phyloP scores from a whole-genome alignment of 345 rosid species.

The Brassica nigra region DNA sequence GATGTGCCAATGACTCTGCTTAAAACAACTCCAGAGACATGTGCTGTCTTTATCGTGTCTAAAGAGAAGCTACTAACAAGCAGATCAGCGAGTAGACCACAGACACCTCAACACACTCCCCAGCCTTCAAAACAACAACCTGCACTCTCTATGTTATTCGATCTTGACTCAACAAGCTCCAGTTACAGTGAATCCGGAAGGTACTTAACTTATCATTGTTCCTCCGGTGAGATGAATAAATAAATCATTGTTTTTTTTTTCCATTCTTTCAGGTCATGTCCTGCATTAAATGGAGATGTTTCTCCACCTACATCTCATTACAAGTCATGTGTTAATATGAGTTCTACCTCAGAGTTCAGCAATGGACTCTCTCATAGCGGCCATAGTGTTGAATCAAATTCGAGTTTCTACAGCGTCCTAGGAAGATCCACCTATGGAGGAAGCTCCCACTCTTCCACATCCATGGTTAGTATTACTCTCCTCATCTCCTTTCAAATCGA shows the following conservation, averaged over 20 bases:
- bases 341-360: slow-evolving; percentile 39
- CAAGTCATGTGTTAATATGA: slow-evolving; percentile 8
- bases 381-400: slow-evolving; percentile 30
- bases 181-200: slow-evolving; percentile 44
- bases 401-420: slow-evolving; percentile 39
- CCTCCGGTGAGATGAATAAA: slow-evolving; percentile 1
- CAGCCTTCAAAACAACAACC: slow-evolving; percentile 8
- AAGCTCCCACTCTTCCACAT: slow-evolving; percentile 38
- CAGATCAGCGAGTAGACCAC: slow-evolving; percentile 45
- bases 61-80: slow-evolving; percentile 56
- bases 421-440: slow-evolving; percentile 38
- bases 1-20: slow-evolving; percentile 57
- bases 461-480: slow-evolving; percentile 30
- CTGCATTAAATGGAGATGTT: slow-evolving; percentile 35
- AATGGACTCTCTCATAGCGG: slow-evolving; percentile 39
- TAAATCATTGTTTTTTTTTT: not conserved
- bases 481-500: not conserved
- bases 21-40: slow-evolving; percentile 58
- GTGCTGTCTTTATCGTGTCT: slow-evolving; percentile 60
- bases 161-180: slow-evolving; percentile 31
- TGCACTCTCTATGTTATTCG: not conserved
- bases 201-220: slow-evolving; percentile 35
- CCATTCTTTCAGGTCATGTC: slow-evolving; percentile 28
- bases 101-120: slow-evolving; percentile 5
- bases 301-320: slow-evolving; percentile 21